Percentiles rank a stretch among this genome's conserved stretches.
These are phyloP conservation scores for Suillus cothurnatus DNA, from an alignment of 768 basidiomycete species.

Conservation along the genomic window DNA sequence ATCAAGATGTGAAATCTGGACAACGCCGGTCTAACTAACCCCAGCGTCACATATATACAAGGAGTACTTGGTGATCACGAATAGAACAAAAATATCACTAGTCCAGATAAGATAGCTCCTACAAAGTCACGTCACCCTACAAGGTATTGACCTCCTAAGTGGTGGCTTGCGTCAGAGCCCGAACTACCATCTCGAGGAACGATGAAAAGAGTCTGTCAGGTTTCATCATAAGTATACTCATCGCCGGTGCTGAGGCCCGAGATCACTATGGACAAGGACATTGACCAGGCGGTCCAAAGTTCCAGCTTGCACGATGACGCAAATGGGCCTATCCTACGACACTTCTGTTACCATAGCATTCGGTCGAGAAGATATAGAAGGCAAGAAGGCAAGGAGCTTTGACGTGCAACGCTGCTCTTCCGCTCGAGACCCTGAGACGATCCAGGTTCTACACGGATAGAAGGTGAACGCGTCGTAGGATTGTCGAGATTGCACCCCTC, in stretches of 20 bases:
- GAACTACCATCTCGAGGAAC: slow-evolving; percentile 46
- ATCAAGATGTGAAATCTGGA: not conserved
- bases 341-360: slow-evolving; percentile 62
- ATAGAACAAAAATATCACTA: slow-evolving; percentile 33
- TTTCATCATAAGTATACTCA: slow-evolving; percentile 58
- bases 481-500: slow-evolving; percentile 43
- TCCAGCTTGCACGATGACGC: slow-evolving; percentile 78
- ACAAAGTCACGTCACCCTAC: slow-evolving; percentile 66
- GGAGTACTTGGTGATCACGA: slow-evolving; percentile 30
- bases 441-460: slow-evolving; percentile 76
- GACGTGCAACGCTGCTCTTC: slow-evolving; percentile 73
- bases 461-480: slow-evolving; percentile 59
- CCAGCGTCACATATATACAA: slow-evolving; percentile 26
- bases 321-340: slow-evolving; percentile 69
- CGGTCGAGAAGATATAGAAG: slow-evolving; percentile 67
- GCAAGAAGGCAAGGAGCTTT: slow-evolving; percentile 81
- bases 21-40: not conserved
- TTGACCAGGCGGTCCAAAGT: slow-evolving; percentile 75
- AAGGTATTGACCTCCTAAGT: slow-evolving; percentile 57
- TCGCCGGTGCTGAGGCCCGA: slow-evolving; percentile 57
- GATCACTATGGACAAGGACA: slow-evolving; percentile 76
- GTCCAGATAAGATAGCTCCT: slow-evolving; percentile 30
- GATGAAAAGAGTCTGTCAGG: slow-evolving; percentile 75
- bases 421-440: slow-evolving; percentile 70
- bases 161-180: slow-evolving; percentile 61